phyloP scores from a whole-genome alignment of 2,329 filamentous ascomycete species.

The Diaporthe australafricana region DNA sequence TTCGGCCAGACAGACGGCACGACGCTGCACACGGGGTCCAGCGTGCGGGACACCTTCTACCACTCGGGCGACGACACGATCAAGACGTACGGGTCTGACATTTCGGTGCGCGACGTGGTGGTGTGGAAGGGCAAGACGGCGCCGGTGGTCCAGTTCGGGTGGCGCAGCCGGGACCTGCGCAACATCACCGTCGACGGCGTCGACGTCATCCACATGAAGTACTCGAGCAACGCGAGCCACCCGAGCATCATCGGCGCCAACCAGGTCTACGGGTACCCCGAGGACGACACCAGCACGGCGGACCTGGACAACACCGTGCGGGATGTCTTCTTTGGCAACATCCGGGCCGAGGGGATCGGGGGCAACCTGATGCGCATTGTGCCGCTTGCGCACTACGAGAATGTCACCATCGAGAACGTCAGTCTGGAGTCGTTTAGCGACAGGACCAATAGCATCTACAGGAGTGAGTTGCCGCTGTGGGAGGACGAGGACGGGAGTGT shows the following conservation, averaged over 20 bases:
- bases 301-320: constrained; percentile 32
- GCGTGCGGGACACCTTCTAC: constrained; percentile 49
- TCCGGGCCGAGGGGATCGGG: constrained; percentile 37
- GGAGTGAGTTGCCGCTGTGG: constrained; percentile 37
- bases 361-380: constrained; percentile 38
- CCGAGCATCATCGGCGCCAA: constrained; percentile 42
- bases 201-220: constrained; percentile 45
- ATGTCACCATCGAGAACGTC: constrained; percentile 38
- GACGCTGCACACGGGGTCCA: constrained; percentile 47
- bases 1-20: constrained; percentile 52
- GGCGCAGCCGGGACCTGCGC: constrained; percentile 44
- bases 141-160: constrained; percentile 51
- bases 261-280: constrained; percentile 38
- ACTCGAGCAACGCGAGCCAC: constrained; percentile 39
- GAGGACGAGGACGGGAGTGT: constrained; percentile 21
- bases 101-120: constrained; percentile 40
- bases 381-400: constrained; percentile 37
- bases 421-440: constrained; percentile 36
- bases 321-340: constrained; percentile 37
- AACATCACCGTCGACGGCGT: constrained; percentile 44
- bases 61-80: constrained; percentile 51
- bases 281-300: constrained; percentile 38
- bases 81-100: constrained; percentile 50
- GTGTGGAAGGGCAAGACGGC: constrained; percentile 48
- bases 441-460: constrained; percentile 35